Base-by-base conservation (phyloP, 2,329 filamentous ascomycete species). In the Colletotrichum theobromicola region DNA sequence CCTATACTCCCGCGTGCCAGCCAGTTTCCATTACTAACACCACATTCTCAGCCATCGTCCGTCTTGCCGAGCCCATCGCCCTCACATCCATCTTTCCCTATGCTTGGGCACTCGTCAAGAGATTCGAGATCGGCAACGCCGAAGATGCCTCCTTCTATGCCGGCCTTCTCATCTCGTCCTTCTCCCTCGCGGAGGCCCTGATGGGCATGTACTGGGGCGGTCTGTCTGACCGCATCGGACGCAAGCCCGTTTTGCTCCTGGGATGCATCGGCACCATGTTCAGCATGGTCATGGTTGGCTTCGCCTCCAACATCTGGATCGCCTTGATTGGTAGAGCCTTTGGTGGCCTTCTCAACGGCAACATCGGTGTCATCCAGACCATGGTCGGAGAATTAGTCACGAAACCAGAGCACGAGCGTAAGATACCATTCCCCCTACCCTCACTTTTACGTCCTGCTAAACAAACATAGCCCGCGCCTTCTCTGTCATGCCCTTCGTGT, bases 71-170 rank as follows among this genome's bases (percentile, higher is more conserved):
- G 84, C 96, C 96, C 26, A 96, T 98, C 79, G 95, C 96, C 65
- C 90, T 98, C 77, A 98, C 95, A 2, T 97, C 94, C 81, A 97
- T 98, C 84, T 97, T 96, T 80, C 96, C 96, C 24, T 98, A 98
- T 84, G 94, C 94, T 75, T 97, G 94, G 94, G 90, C 93, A 75
- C 92, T 96, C 78, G 93, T 96, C 78, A 94, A 94, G 84, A 89
- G 92, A 78, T 95, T 95, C 83, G 81, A 94, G 53, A 89, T 96
- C 78, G 94, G 93, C 76, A 89, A 91, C 79, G 90, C 92, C 78
- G 87, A 90, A 84, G 91, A 96, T 91, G 94, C 94, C 75, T 97
- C 93, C 46, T 96, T 94, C 85, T 98, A 97, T 84, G 94, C 96
- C 34, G 96, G 96, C 65, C 87, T 97, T 77, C 91, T 98, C 82